Evolutionary conservation across 257 asterid genomes (phyloP), one percentile per base, ranked within the genome.

Genomic region (Solanum tarapatanum): DNA sequence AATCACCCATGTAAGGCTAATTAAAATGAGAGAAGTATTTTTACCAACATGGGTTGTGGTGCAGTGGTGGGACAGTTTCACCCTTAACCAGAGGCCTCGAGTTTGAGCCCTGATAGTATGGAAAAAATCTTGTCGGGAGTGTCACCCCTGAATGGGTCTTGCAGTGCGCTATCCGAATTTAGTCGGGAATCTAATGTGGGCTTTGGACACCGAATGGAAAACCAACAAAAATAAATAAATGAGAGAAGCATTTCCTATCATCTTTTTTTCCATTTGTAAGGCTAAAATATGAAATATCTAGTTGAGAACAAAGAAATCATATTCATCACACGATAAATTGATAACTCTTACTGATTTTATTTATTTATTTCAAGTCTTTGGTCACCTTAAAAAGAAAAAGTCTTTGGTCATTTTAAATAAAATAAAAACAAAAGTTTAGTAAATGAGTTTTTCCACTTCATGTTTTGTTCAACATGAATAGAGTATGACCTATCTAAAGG

Each of bases 151-250:
- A 51, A 51, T 17, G 9, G 1, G 1, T 1, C 3, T 2, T 51
- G 8, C 8, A 51, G 10, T 17, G 62, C 2, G 19, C 19, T 1
- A 45, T 43, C 14, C 16, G 0, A 11, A 41, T 41, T 41, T 41
- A 41, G 13, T 41, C 14, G 14, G 4, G 4, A 2, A 0, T 48
- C 21, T 0, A 17, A 17, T 51, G 4, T 51, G n/a, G 1, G 3
- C 9, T 51, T 0, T 0, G 3, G 1, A 51, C n/a, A 51, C 0
- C 0, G n/a, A 0, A 0, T 6, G 10, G 0, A 51, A 51, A 19
- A 51, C 3, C n/a, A 1, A 17, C 1, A 6, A 17, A 51, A 51
- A 6, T 2, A 48, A 48, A 8, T 16, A 30, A 72, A 33, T 0
- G 17, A 7, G 5, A 69, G 35, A 32, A 70, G 12, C 11, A 9